Evolutionary conservation across 441 rosid species (phyloP).

Genomic region (Erysimum cheiri): DNA sequence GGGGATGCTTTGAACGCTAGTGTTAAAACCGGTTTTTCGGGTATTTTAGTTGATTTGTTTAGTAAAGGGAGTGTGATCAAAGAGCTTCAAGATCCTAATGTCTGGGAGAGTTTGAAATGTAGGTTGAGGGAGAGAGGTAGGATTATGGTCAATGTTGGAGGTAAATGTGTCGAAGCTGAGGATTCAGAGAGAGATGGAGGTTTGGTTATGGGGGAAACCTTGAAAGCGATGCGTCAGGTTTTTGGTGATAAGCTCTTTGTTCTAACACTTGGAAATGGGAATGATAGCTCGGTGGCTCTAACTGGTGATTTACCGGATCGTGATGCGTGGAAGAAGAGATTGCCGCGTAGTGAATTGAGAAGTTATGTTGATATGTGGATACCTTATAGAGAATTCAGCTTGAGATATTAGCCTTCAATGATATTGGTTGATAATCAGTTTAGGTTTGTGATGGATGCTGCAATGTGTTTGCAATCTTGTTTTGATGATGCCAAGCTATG

Average conservation of each 20-base stretch:
- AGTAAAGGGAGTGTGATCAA: conserved; percentile 71
- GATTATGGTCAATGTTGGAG: conserved; percentile 87
- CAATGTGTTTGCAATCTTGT: conserved; percentile 16
- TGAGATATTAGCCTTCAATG: conserved; percentile 13
- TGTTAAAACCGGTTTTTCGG: conserved; percentile 65
- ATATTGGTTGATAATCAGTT: neutral
- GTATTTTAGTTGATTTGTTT: conserved; percentile 81
- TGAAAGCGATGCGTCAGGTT: conserved; percentile 66
- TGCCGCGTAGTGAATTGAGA: conserved; percentile 55
- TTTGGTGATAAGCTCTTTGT: conserved; percentile 62
- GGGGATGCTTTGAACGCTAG: conserved; percentile 69
- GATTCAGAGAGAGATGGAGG: conserved; percentile 68
- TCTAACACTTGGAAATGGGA: conserved; percentile 59
- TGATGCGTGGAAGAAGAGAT: conserved; percentile 61
- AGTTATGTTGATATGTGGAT: conserved; percentile 75
- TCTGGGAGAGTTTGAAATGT: conserved; percentile 65
- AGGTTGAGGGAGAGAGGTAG: conserved; percentile 74
- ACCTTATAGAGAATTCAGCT: conserved; percentile 38
- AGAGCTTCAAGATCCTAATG: conserved; percentile 81
- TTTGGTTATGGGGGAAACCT: conserved; percentile 70
- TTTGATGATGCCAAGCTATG: conserved; percentile 7
- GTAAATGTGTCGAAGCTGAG: conserved; percentile 81
- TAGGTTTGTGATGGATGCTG: conserved; percentile 24
- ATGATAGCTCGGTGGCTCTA: conserved; percentile 76
- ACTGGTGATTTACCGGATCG: conserved; percentile 69